Conservation (phyloP, 2,329 filamentous ascomycete species). For the Madurella fahalii region DNA sequence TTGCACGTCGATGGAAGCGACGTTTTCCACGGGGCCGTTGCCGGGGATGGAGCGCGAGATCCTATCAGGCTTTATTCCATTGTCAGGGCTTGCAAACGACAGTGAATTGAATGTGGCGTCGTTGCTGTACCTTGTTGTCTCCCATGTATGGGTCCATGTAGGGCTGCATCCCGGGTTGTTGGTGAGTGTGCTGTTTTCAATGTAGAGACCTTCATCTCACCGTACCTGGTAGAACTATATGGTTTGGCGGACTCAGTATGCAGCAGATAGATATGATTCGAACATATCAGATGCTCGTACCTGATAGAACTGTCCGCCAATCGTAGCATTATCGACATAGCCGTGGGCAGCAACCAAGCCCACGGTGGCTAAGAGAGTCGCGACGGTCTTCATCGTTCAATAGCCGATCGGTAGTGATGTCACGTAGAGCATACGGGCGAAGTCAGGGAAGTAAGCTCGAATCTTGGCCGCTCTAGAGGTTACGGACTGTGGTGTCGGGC, state of each 20-base stretch:
- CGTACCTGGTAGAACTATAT: conserved; percentile 33
- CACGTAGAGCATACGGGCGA: too few species aligned
- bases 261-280: not conserved
- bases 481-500: too few species aligned
- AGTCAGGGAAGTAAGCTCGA: too few species aligned
- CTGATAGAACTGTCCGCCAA: conserved; percentile 38
- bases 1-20: conserved; percentile 51
- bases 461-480: too few species aligned
- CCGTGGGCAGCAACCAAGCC: conserved; percentile 46
- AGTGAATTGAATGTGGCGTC: not conserved
- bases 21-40: conserved; percentile 54
- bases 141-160: conserved; percentile 42
- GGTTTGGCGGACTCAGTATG: conserved; percentile 8
- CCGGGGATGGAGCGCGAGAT: conserved; percentile 55
- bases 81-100: not conserved
- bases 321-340: conserved; percentile 44
- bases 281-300: conserved; percentile 17
- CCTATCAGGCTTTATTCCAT: conserved; percentile 36
- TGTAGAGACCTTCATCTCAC: not conserved
- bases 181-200: conserved; percentile 20
- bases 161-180: conserved; percentile 28
- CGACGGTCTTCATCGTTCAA: conserved; percentile 29
- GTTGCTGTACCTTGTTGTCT: conserved; percentile 15
- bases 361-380: conserved; percentile 31
- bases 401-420: too few species aligned